Evolutionary conservation across 352 stramenopile genomes (phyloP), one percentile per base, ranked within the genome.

Genomic region (Saprolegnia parasitica): DNA sequence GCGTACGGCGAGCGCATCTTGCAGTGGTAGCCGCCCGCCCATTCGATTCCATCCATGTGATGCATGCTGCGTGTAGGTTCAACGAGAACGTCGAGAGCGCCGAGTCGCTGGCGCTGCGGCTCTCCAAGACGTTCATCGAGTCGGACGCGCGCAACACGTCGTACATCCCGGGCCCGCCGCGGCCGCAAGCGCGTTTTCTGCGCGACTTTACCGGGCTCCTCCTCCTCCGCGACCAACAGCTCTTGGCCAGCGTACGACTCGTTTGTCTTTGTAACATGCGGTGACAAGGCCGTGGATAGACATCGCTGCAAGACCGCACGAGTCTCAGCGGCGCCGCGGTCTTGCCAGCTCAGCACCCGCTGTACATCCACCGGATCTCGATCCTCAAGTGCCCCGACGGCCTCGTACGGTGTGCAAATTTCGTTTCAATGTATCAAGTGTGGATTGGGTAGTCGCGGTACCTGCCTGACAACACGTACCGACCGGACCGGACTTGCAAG

Each of bases 401-500:
- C 66, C 54, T 37, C 29, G 63, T 70, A 26, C 20, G 54, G n/a
- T 5, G 1, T 56, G 21, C 26, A 10, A 23, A 1, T 42, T 15
- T 52, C 4, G 16, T 15, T 5, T 67, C 61, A 67, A 35, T 6
- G 29, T 35, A 35, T 35, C 29, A 35, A 35, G 29, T 35, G n/a
- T 52, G 24, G 8, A 0, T 1, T 62, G 35, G 47, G 40, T 52
- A 70, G 29, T 49, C 63, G 24, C 52, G 63, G n/a, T 70, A 70
- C 23, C 23, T 70, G n/a, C 63, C 63, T 9, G 63, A 70, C 63
- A 60, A 70, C 67, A 71, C 64, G 46, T 93, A 84, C 60, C 82
- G 87, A 5, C 87, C 87, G 1, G 94, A 95, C 63, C 94, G 66
- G 87, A 93, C 15, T 78, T 94, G 66, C 86, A 93, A 67, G 92